These are phyloP conservation scores for Alternaria metachromatica DNA, from an alignment of 2,329 filamentous ascomycete species.

Conservation along the genomic window DNA sequence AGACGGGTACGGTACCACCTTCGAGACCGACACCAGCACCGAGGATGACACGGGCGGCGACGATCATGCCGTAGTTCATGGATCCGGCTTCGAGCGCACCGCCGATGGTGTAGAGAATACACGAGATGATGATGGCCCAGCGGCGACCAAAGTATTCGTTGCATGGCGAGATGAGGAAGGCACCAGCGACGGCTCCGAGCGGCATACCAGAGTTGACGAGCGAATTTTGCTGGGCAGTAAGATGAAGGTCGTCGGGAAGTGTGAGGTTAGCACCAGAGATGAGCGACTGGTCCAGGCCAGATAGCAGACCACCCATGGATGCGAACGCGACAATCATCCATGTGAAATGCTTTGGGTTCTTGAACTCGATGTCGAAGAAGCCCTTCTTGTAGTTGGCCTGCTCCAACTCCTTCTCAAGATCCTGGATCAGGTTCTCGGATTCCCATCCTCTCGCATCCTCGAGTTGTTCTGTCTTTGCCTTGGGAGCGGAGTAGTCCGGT, in stretches of 20 bases:
- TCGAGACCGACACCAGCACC: constrained; percentile 75
- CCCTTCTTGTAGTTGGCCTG: constrained; percentile 48
- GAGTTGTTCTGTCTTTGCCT: constrained; percentile 42
- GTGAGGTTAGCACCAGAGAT: constrained; percentile 75
- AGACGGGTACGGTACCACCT: constrained; percentile 76
- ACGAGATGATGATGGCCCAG: constrained; percentile 73
- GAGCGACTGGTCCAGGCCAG: constrained; percentile 74
- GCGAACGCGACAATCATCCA: constrained; percentile 73
- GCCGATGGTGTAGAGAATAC: constrained; percentile 73
- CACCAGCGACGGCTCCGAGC: constrained; percentile 73
- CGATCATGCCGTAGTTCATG: constrained; percentile 74
- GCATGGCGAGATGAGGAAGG: constrained; percentile 68
- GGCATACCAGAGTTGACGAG: constrained; percentile 75
- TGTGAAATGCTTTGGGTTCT: constrained; percentile 70
- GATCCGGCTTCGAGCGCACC: constrained; percentile 72
- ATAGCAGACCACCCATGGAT: constrained; percentile 76
- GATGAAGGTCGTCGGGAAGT: constrained; percentile 64
- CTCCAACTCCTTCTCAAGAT: constrained; percentile 50
- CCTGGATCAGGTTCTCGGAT: constrained; percentile 53
- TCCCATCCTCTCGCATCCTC: constrained; percentile 50
- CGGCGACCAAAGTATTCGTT: constrained; percentile 73
- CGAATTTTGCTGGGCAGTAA: constrained; percentile 64
- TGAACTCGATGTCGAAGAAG: constrained; percentile 64
- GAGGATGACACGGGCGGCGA: constrained; percentile 71
- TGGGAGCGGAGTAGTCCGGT: constrained; percentile 32